Evolutionary conservation across 1,284 basidiomycete genomes (phyloP).

Genomic region (Wallemia ichthyophaga): DNA sequence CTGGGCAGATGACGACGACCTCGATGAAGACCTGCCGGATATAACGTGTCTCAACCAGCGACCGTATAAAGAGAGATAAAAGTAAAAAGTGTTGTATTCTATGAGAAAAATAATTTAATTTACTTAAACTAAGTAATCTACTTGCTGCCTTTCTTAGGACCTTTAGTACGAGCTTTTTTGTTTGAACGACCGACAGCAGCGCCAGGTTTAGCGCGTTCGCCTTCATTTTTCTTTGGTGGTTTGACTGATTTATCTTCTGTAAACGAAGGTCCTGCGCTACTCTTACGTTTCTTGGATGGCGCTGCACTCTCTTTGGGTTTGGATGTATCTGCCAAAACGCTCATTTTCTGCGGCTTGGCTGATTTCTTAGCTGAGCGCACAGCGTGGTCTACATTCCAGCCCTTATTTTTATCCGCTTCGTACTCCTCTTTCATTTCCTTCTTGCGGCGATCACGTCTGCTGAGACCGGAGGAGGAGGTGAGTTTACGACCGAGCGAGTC

Average conservation of each 20-base stretch:
- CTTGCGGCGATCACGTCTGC: constrained; percentile 49
- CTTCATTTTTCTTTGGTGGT: not conserved
- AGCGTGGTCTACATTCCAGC: constrained; percentile 23
- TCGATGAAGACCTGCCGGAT: not conserved
- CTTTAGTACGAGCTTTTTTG: not conserved
- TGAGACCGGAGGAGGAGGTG: constrained; percentile 34
- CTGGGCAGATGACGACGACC: not conserved
- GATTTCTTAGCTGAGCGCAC: constrained; percentile 55
- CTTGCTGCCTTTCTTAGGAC: not conserved
- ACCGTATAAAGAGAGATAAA: not conserved
- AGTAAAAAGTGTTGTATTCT: not conserved
- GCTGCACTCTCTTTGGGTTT: not conserved
- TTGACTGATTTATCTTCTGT: not conserved
- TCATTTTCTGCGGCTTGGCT: not conserved
- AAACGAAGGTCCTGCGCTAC: not conserved
- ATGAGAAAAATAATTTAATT: not conserved
- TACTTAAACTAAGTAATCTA: not conserved
- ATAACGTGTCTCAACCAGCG: not conserved
- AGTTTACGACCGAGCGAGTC: not conserved
- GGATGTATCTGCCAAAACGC: not conserved
- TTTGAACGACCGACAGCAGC: not conserved
- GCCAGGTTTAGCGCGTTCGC: not conserved
- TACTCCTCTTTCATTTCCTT: constrained; percentile 60
- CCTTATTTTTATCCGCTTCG: constrained; percentile 24
- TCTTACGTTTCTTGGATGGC: not conserved